A percentile compares a stretch with the other conserved stretches of the same genome.
These are phyloP conservation scores for Globomyces pollinis-pini DNA, from an alignment of 192 early-diverging fungal genomes.

Conservation along the genomic window DNA sequence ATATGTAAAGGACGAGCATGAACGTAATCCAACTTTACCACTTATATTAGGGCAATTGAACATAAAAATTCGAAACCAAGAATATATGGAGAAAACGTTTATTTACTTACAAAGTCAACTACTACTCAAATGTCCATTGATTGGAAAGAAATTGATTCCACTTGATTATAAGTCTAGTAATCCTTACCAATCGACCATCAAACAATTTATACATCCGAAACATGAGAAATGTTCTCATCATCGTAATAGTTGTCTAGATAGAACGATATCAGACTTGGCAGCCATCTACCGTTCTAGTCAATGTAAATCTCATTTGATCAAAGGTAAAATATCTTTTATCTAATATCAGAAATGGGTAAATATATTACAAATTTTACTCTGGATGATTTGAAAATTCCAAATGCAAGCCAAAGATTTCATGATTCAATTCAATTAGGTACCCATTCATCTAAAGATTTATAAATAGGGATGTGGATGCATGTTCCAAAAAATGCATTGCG, in stretches of 20 bases:
- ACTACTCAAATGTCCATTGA: no score
- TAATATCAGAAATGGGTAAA: neutral
- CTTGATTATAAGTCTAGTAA: neutral
- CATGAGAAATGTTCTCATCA: neutral
- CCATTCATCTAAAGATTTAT: neutral
- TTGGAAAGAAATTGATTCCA: neutral
- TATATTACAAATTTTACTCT: neutral
- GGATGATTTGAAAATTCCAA: neutral
- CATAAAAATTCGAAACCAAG: no score
- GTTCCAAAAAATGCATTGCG: neutral
- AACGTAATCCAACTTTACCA: no score
- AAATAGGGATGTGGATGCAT: neutral
- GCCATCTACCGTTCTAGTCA: neutral
- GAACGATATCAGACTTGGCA: neutral
- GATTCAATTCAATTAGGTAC: neutral
- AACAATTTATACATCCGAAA: neutral
- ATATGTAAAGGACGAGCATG: no score
- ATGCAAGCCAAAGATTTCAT: neutral
- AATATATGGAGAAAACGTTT: no score
- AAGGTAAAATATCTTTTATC: no score
- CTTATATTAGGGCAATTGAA: no score
- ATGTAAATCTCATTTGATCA: neutral
- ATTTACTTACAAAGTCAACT: no score
- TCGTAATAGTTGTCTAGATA: neutral
- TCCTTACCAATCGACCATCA: neutral